A percentile compares a stretch with the other conserved stretches of the same genome.
These are phyloP conservation scores for Medicago arabica DNA, from an alignment of 306 rosid genomes.

Conservation along the genomic window DNA sequence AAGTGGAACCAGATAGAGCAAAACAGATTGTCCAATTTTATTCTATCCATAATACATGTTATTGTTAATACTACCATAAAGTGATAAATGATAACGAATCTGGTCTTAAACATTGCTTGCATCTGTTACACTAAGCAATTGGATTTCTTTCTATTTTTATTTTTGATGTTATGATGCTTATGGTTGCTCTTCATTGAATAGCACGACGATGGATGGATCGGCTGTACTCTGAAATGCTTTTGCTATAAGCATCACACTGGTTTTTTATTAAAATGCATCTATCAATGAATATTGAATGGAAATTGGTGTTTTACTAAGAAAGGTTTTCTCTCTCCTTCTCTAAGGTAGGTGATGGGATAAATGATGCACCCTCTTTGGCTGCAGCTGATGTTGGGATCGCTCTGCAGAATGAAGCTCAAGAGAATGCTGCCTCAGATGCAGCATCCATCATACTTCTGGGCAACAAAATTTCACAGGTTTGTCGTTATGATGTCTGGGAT, in stretches of 20 bases:
- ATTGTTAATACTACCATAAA: neutral
- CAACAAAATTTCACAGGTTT: slow-evolving; percentile 89
- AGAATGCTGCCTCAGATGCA: slow-evolving; percentile 97
- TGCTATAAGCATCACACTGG: slow-evolving; percentile 19
- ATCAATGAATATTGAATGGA: slow-evolving; percentile 9
- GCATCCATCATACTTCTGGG: slow-evolving; percentile 94
- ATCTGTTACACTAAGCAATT: slow-evolving; percentile 12
- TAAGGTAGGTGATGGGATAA: slow-evolving; percentile 98
- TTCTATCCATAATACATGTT: neutral
- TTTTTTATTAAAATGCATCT: neutral
- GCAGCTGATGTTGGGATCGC: slow-evolving; percentile 97
- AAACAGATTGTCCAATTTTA: neutral
- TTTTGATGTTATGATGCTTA: slow-evolving; percentile 27
- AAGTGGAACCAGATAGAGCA: neutral
- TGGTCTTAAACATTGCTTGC: slow-evolving; percentile 13
- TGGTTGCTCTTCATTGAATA: slow-evolving; percentile 33
- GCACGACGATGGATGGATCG: slow-evolving; percentile 18
- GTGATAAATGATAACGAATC: slow-evolving; percentile 2
- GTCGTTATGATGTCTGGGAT: slow-evolving; percentile 41
- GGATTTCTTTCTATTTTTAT: slow-evolving; percentile 25
- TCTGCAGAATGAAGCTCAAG: slow-evolving; percentile 84
- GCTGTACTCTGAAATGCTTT: slow-evolving; percentile 25
- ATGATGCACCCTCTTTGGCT: slow-evolving; percentile 98
- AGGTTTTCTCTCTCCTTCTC: slow-evolving; percentile 27
- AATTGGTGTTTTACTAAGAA: slow-evolving; percentile 35